A percentile compares a stretch with the other conserved stretches of the same genome.
phyloP scores from a whole-genome alignment of 2,329 filamentous ascomycete species.

The Fusarium phyllophilum region DNA sequence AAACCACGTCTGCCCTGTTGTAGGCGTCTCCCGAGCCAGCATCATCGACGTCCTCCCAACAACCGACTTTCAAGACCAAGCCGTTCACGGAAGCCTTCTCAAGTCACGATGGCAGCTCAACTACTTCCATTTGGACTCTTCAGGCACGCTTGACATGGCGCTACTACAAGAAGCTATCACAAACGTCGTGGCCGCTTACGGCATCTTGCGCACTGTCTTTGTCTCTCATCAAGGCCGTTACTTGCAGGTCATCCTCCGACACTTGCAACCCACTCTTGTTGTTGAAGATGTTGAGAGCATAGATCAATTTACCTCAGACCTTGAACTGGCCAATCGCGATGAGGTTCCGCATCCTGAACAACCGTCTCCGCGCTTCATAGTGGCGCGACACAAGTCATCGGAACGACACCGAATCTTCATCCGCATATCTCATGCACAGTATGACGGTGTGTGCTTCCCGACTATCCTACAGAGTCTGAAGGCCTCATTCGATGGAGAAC shows the following conservation, averaged over 20 bases:
- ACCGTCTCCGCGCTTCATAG: constrained; percentile 5
- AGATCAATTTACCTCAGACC: constrained; percentile 12
- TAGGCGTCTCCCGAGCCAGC: constrained; percentile 34
- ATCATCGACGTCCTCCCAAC: constrained; percentile 37
- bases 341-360: neutral
- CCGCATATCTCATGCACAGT: constrained; percentile 28
- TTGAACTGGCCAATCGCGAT: neutral
- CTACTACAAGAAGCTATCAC: constrained; percentile 23
- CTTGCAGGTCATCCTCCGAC: constrained; percentile 30
- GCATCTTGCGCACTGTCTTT: constrained; percentile 34
- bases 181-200: constrained; percentile 24
- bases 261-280: neutral
- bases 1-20: constrained; percentile 25
- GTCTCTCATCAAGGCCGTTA: constrained; percentile 7
- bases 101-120: constrained; percentile 39
- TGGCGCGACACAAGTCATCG: constrained; percentile 12
- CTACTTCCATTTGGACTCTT: constrained; percentile 19
- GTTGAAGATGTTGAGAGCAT: constrained; percentile 14
- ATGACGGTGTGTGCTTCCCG: constrained; percentile 30
- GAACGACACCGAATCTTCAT: constrained; percentile 22
- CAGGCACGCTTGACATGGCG: neutral
- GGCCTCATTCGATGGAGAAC: constrained; percentile 9
- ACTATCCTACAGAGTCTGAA: constrained; percentile 15
- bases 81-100: constrained; percentile 21
- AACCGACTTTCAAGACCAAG: constrained; percentile 34